phyloP scores from a whole-genome alignment of 2,329 filamentous ascomycete genomes.

The Rhexocercosporidium sp. region DNA sequence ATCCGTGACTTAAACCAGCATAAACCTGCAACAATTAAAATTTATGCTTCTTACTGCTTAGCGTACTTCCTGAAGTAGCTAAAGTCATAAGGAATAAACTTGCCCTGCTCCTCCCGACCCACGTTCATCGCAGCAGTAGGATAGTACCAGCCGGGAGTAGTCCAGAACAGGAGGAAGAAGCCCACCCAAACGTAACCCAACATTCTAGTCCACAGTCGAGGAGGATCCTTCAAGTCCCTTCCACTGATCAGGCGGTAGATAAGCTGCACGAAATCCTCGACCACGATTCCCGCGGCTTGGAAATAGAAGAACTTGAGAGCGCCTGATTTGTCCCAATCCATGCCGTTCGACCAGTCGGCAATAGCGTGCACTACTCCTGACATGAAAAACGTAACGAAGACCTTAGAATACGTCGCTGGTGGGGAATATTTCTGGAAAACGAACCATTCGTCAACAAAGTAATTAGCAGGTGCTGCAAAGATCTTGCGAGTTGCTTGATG shows the following conservation, averaged over 20 bases:
- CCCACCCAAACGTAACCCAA: conserved; percentile 35
- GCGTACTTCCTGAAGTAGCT: conserved; percentile 9
- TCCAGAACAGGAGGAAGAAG: conserved; percentile 22
- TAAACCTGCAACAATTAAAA: not conserved
- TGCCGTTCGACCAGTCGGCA: conserved; percentile 26
- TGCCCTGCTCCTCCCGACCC: not conserved
- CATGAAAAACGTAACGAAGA: conserved; percentile 40
- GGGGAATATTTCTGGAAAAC: conserved; percentile 14
- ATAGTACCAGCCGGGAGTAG: conserved; percentile 16
- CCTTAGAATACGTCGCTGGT: conserved; percentile 39
- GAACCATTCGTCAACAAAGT: conserved; percentile 6
- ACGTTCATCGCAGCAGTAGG: conserved; percentile 1
- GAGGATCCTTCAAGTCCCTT: not conserved
- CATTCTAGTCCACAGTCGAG: conserved; percentile 12
- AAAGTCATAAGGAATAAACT: conserved; percentile 10
- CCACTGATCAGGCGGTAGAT: conserved; percentile 28
- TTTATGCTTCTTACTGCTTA: not conserved
- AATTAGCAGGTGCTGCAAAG: conserved; percentile 5
- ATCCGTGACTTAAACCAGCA: too few species aligned
- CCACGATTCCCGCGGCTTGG: conserved; percentile 36
- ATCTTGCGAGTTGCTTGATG: conserved; percentile 15
- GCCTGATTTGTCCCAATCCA: conserved; percentile 28
- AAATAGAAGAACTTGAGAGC: conserved; percentile 37
- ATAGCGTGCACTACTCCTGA: conserved; percentile 39
- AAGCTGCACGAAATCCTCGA: conserved; percentile 40